Conservation (phyloP, 768 basidiomycete species). For the Tulasnella sp. region DNA sequence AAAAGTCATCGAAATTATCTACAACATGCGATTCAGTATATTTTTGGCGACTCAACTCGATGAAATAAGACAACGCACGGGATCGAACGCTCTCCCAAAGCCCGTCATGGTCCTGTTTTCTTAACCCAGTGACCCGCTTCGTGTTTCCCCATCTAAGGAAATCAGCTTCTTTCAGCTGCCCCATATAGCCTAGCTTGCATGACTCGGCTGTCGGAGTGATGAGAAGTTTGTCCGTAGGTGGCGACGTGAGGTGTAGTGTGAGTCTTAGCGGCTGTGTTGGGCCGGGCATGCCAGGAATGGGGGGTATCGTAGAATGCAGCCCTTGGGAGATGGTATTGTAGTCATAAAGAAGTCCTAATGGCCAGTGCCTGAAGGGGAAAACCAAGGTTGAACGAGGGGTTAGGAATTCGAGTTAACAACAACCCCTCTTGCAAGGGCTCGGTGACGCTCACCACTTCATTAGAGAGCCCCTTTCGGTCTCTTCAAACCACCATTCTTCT, state of each 20-base stretch:
- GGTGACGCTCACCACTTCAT: slow-evolving; percentile 68
- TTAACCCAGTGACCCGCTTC: slow-evolving; percentile 78
- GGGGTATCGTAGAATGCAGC: slow-evolving; percentile 5
- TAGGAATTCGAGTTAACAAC: not conserved
- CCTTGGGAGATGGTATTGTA: slow-evolving; percentile 49
- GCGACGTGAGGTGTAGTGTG: slow-evolving; percentile 74
- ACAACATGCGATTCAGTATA: slow-evolving; percentile 13
- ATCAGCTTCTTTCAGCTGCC: slow-evolving; percentile 91
- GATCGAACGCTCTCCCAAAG: slow-evolving; percentile 95
- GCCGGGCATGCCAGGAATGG: slow-evolving; percentile 18
- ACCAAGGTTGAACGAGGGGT: not conserved
- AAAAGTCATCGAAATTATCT: slow-evolving; percentile 96
- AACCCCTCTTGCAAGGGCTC: not conserved
- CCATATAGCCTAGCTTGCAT: slow-evolving; percentile 91
- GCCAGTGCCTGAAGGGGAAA: slow-evolving; percentile 72
- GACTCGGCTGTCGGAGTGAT: slow-evolving; percentile 68
- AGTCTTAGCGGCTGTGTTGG: slow-evolving; percentile 55
- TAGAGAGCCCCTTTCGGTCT: slow-evolving; percentile 54
- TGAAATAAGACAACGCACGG: slow-evolving; percentile 42
- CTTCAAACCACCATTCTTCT: slow-evolving; percentile 97
- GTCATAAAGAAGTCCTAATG: slow-evolving; percentile 87
- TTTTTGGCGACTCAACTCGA: not conserved
- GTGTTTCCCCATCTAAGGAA: slow-evolving; percentile 96
- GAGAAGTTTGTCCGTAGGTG: slow-evolving; percentile 76
- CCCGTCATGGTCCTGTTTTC: slow-evolving; percentile 87